Evolutionary conservation across 139 green algal genomes (phyloP).

Genomic region (Chlorella sp.): DNA sequence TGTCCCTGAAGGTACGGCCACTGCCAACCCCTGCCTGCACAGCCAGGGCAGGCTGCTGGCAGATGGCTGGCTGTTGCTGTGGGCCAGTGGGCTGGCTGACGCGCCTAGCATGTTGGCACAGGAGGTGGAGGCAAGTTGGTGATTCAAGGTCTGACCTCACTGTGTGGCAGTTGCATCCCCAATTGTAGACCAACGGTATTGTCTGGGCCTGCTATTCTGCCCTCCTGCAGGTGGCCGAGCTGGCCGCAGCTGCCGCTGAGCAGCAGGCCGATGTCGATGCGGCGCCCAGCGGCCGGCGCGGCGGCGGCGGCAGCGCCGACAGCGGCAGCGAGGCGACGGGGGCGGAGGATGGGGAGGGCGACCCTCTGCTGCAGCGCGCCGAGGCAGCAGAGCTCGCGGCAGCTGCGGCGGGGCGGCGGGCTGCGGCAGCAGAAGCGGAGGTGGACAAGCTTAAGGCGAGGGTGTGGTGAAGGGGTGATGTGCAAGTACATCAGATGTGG

Average conservation of each 20-base stretch:
- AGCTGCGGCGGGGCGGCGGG: conserved; percentile 40
- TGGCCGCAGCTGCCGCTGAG: conserved; percentile 10
- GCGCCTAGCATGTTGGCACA: too few relatives aligned
- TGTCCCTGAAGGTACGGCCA: conserved; percentile 34
- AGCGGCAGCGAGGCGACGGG: neutral
- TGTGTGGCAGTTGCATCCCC: too few relatives aligned
- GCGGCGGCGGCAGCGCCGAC: neutral
- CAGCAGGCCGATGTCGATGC: conserved; percentile 9
- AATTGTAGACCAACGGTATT: too few relatives aligned
- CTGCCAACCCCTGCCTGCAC: too few relatives aligned
- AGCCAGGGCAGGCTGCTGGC: too few relatives aligned
- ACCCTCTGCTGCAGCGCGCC: conserved; percentile 7
- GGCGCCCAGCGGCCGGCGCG: neutral
- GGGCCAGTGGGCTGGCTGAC: too few relatives aligned
- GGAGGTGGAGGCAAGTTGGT: too few relatives aligned
- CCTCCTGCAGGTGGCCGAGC: conserved; percentile 38
- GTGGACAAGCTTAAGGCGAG: conserved; percentile 41
- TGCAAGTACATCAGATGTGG: too few relatives aligned
- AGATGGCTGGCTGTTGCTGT: too few relatives aligned
- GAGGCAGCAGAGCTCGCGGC: conserved; percentile 56
- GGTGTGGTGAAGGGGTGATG: too few relatives aligned
- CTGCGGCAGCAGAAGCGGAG: conserved; percentile 47
- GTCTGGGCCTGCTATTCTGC: too few relatives aligned
- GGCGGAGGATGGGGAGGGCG: neutral
- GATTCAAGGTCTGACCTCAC: too few relatives aligned